Conservation (phyloP, 176 grass and related monocot genomes). For the Chloris gayana region DNA sequence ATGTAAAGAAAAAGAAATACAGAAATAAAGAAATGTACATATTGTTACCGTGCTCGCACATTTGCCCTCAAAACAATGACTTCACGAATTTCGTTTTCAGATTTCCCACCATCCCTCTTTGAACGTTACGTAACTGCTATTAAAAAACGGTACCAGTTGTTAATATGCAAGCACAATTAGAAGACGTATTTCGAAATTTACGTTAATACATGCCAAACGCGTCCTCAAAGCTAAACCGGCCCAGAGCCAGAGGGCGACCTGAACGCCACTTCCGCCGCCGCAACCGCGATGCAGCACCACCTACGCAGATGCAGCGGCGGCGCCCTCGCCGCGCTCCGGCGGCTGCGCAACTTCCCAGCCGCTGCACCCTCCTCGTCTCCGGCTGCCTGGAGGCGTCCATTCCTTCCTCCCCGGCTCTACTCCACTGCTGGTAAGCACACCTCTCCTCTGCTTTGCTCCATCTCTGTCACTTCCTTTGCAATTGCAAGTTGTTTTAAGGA, state of each 20-base stretch:
- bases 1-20: background rate
- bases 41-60: background rate
- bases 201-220: background rate
- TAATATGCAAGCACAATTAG: background rate
- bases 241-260: background rate
- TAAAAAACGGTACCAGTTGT: fast-evolving
- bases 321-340: slow-evolving; percentile 30
- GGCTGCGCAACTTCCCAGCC: background rate
- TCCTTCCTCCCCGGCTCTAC: slow-evolving; percentile 10
- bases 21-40: slow-evolving; percentile 20
- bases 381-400: background rate
- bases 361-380: background rate
- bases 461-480: background rate
- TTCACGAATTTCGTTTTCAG: background rate
- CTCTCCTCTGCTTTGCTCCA: background rate
- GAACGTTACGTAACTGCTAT: background rate
- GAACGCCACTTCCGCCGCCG: slow-evolving; percentile 18
- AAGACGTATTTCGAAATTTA: fast-evolving
- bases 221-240: background rate
- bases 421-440: slow-evolving; percentile 42
- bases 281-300: slow-evolving; percentile 41
- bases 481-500: background rate
- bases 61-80: background rate
- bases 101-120: too few relatives aligned
- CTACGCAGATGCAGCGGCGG: slow-evolving; percentile 44